Evolutionary conservation across 371 early-diverging fungal genomes (phyloP).

Genomic region (Mucor irregularis): DNA sequence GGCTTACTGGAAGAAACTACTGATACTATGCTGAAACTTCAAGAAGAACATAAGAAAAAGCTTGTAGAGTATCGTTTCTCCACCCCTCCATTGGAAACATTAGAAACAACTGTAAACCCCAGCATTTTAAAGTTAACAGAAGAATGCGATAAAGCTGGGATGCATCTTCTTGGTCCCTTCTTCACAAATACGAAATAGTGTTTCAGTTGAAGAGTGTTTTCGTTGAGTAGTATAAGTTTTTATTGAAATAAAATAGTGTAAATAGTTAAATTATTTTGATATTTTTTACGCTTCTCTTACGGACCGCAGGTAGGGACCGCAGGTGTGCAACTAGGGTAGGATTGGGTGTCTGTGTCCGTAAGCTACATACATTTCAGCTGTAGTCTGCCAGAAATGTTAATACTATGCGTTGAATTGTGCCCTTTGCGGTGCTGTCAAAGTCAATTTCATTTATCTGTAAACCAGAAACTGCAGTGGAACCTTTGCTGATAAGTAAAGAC

Average conservation of each 20-base stretch:
- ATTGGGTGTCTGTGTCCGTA: no score
- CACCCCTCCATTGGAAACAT: slow-evolving; percentile 5
- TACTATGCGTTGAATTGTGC: no score
- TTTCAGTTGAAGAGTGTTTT: neutral
- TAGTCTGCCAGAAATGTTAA: no score
- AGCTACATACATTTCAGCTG: no score
- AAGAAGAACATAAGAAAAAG: slow-evolving; percentile 13
- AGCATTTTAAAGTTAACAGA: slow-evolving; percentile 7
- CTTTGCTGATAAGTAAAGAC: no score
- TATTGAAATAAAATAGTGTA: slow-evolving; percentile 8
- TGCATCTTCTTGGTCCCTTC: slow-evolving; percentile 13
- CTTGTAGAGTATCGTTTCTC: slow-evolving; percentile 10
- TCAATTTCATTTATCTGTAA: no score
- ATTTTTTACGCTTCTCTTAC: no score
- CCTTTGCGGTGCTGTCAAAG: no score
- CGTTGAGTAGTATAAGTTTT: slow-evolving; percentile 2
- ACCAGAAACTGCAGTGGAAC: no score
- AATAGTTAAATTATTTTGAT: no score
- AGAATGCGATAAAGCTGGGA: slow-evolving; percentile 13
- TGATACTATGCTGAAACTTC: slow-evolving; percentile 4
- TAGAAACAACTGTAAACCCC: slow-evolving; percentile 9
- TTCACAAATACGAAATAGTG: slow-evolving; percentile 5
- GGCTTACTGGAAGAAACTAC: slow-evolving; percentile 9
- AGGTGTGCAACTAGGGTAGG: no score
- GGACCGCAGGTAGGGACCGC: no score